phyloP scores from a whole-genome alignment of 768 basidiomycete genomes.

The Suillus decipiens region DNA sequence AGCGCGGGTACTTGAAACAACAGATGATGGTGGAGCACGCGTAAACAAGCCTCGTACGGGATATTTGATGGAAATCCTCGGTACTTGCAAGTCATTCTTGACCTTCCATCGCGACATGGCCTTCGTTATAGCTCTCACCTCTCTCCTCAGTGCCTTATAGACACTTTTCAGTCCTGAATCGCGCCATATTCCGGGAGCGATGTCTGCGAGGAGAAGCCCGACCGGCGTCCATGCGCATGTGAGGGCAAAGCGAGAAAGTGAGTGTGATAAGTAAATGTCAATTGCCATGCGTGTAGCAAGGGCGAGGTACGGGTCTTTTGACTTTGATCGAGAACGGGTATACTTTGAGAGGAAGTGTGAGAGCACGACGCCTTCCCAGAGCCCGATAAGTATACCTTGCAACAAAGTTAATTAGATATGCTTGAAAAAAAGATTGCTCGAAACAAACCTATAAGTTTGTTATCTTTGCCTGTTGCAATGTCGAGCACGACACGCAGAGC shows the following conservation, averaged over 20 bases:
- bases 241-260: constrained; percentile 45
- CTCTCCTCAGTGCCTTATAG: constrained; percentile 39
- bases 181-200: constrained; percentile 47
- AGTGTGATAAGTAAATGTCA: constrained; percentile 69
- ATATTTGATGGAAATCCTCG: constrained; percentile 4
- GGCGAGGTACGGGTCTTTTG: constrained; percentile 70
- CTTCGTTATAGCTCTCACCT: constrained; percentile 32
- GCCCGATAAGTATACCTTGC: constrained; percentile 67
- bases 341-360: constrained; percentile 71
- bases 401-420: constrained; percentile 30
- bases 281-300: constrained; percentile 69
- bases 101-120: constrained; percentile 33
- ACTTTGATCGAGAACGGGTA: constrained; percentile 40
- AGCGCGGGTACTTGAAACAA: constrained; percentile 23
- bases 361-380: constrained; percentile 79
- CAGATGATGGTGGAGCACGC: constrained; percentile 19
- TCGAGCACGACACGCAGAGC: constrained; percentile 64
- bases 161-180: constrained; percentile 41
- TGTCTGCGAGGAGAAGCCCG: constrained; percentile 54
- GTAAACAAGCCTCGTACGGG: constrained; percentile 1
- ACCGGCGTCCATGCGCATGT: constrained; percentile 54
- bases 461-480: constrained; percentile 38
- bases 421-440: background rate
- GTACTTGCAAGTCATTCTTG: constrained; percentile 24
- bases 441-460: constrained; percentile 32